Base-by-base conservation (phyloP, 176 grass and related monocot genomes). In the Eleusine coracana region DNA sequence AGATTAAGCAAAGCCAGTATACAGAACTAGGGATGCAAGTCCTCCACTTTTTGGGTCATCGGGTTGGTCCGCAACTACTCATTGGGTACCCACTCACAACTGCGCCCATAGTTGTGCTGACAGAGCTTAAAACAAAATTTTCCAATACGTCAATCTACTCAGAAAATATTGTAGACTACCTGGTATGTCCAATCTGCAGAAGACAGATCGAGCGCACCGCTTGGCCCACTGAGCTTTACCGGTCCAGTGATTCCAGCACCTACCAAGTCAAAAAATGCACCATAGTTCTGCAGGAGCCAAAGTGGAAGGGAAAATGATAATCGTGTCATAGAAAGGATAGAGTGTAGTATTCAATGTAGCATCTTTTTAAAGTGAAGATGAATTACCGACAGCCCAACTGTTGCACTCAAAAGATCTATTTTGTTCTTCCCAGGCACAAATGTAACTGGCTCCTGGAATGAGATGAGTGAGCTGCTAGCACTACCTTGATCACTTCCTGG, bases 231-330 rank as follows among this genome's bases (percentile, higher is more conserved):
- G 70, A 99, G 80, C 74, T 87, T 89, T 70, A 99, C 93, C 70
- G 96, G 96, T 66, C 96, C 93, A 51, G 93, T 99, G 65, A 99
- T 82, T 88, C 93, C 96, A 58, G 96, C 91, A 83, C 93, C 93
- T 70, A 80, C 88, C 20, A 99, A 81, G 81, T 99, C 96, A 75
- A 99, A 99, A 74, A 94, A 96, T 83, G 96, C 87, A 68, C 96
- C 96, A 85, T 96, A 96, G 73, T 99, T 99, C 97, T 99, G 86
- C 55, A 75, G 75, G 18, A 58, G 64, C 58, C 68, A 11, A 18
- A 46, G 34, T 78, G 9, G n/a, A 71, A 28, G 39, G 70, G 49
- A 38, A 62, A 39, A 27, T 3, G 60, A 70, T 76, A 59, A 39
- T 2, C 4, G 38, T 69, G 17, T n/a, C 41, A 2, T 13, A 29